Evolutionary conservation across 2,329 filamentous ascomycete genomes (phyloP).

Genomic region (Sclerotiophoma versabilis): DNA sequence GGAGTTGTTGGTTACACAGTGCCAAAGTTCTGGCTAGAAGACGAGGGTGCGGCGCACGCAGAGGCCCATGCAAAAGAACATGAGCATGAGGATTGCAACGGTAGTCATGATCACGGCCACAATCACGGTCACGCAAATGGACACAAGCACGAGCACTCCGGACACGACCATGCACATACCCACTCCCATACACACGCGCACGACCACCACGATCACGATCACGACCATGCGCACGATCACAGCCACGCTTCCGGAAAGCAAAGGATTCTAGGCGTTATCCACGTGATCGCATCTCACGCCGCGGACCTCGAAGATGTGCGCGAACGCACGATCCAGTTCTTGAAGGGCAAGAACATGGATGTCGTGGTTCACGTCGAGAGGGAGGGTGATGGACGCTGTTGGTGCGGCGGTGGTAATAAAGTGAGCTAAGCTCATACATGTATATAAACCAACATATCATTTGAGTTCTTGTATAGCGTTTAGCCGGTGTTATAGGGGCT

Average conservation of each 20-base stretch:
- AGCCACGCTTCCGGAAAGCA: conserved; percentile 39
- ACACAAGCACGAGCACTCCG: conserved; percentile 47
- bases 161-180: conserved; percentile 35
- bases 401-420: conserved; percentile 62
- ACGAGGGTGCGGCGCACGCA: conserved; percentile 57
- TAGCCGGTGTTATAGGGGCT: background rate
- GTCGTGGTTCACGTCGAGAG: conserved; percentile 87
- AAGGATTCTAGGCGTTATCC: conserved; percentile 81
- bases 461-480: conserved; percentile 6
- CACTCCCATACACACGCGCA: conserved; percentile 45
- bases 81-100: conserved; percentile 33
- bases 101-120: conserved; percentile 36
- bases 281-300: conserved; percentile 76
- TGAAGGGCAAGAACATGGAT: conserved; percentile 76
- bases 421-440: conserved; percentile 19
- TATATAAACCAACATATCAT: background rate
- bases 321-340: conserved; percentile 75
- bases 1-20: conserved; percentile 87
- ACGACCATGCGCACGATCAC: conserved; percentile 47
- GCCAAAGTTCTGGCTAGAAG: conserved; percentile 92
- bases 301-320: conserved; percentile 84
- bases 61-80: conserved; percentile 53
- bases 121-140: conserved; percentile 42
- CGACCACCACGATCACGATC: conserved; percentile 40
- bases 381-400: conserved; percentile 74